Conservation (phyloP, 2,329 filamentous ascomycete species). For the Pseudopithomyces chartarum region DNA sequence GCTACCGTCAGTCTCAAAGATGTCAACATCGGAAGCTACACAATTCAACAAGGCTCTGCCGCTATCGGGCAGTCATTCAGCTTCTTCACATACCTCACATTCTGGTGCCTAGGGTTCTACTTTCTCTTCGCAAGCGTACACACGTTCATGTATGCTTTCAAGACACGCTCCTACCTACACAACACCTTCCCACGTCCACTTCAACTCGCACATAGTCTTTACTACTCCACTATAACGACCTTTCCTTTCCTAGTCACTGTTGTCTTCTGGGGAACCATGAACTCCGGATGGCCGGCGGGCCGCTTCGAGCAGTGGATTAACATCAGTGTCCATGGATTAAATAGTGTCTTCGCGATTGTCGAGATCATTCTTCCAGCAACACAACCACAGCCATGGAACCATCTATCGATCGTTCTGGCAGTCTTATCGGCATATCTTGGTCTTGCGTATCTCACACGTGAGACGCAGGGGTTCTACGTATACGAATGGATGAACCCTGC, state of each 20-base stretch:
- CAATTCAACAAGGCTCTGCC: background rate
- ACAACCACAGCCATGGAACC: background rate
- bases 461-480: background rate
- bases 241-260: slow-evolving; percentile 1
- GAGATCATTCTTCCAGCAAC: background rate
- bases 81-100: slow-evolving; percentile 1
- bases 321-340: background rate
- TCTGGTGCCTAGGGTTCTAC: background rate
- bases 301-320: background rate
- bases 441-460: background rate
- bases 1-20: background rate
- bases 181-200: background rate
- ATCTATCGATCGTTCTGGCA: background rate
- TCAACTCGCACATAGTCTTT: background rate
- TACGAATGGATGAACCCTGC: slow-evolving; percentile 1
- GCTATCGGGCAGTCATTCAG: background rate
- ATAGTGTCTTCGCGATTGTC: background rate
- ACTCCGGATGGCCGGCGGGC: background rate
- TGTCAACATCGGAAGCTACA: background rate
- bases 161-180: background rate
- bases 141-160: background rate
- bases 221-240: background rate
- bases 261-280: background rate
- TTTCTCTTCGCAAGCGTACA: background rate
- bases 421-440: background rate